Base-by-base conservation (phyloP, 805 yeast genomes). In the Lachancea lanzarotensis region DNA sequence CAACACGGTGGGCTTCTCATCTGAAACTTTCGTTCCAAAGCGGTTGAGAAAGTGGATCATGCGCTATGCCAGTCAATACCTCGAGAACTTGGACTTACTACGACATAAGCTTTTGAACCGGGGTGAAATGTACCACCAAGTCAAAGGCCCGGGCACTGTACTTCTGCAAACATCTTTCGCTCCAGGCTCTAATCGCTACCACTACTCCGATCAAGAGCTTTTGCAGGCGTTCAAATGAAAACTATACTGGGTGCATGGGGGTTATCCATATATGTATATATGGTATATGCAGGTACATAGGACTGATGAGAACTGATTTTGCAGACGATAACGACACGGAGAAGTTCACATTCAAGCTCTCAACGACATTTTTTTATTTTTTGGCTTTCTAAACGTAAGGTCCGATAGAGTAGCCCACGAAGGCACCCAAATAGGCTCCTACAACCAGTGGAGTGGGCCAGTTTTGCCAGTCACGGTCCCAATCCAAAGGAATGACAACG, bases 401-500 rank as follows among this genome's bases (percentile, higher is more conserved):
- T 34, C 65, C 76, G 2, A 71, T 46, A 1, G 72, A 41, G 35
- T 78, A 72, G 2, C 95, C 96, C 2, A 75, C 53, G 25, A 79
- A 70, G 2, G 81, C 76, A n/a, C 96, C 97, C 0, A 71, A 27
- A 55, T 86, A 87, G 0, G 81, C 80, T 1, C 98, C 97, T 8
- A 76, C 72, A 12, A 91, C 69, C 35, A 91, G 72, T 0, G 98
- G 91, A 43, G 88, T 77, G 6, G 98, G 98, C 95, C 96, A 91
- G 43, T 72, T 75, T 65, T 91, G 98, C 98, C 98, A 91, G 20
- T 84, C 86, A 55, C 98, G 74, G 62, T 91, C 98, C 98, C 98
- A 91, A 64, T 91, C 98, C 47, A 93, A 71, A 0, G 98, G 97
- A 47, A 93, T 89, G 1, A 95, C 98, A 31, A 86, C 64, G 2